Evolutionary conservation across 371 early-diverging fungal species (phyloP).

Genomic region (Actinomucor elegans): DNA sequence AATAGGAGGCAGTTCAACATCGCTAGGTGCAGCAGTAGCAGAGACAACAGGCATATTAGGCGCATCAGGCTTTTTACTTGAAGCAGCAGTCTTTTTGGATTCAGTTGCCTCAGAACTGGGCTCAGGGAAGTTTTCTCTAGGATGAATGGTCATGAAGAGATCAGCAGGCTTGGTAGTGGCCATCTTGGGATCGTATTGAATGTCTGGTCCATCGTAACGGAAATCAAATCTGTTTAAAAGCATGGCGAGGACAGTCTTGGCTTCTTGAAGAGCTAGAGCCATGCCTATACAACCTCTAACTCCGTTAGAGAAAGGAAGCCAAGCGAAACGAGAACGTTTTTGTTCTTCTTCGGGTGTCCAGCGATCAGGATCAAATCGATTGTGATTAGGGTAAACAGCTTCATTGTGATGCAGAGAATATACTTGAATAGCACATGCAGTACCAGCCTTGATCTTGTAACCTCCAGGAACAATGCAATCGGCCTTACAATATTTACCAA

Average conservation of each 20-base stretch:
- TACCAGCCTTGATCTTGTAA: conserved; percentile 25
- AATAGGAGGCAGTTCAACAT: conserved; percentile 25
- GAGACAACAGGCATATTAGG: background rate
- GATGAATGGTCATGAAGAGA: conserved; percentile 31
- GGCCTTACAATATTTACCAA: conserved; percentile 44
- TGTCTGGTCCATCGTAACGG: conserved; percentile 34
- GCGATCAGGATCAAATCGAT: conserved; percentile 56
- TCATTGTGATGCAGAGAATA: conserved; percentile 43
- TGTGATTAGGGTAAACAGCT: conserved; percentile 43
- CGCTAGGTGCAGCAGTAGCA: background rate
- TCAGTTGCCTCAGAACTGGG: background rate
- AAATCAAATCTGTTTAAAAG: conserved; percentile 41
- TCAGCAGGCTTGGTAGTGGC: conserved; percentile 37
- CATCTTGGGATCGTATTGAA: conserved; percentile 23
- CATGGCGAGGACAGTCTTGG: conserved; percentile 52
- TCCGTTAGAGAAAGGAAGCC: conserved; percentile 56
- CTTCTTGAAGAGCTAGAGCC: conserved; percentile 56
- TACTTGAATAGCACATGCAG: conserved; percentile 15
- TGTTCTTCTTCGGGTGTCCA: conserved; percentile 52
- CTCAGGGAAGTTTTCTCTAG: conserved; percentile 36
- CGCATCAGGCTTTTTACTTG: too few relatives aligned
- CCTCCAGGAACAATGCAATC: conserved; percentile 53
- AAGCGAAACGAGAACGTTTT: conserved; percentile 46
- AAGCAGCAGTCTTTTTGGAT: background rate
- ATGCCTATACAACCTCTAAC: conserved; percentile 41